These are phyloP conservation scores for Hyphopichia fennica DNA, from an alignment of 1,139 yeast species.

Conservation along the genomic window DNA sequence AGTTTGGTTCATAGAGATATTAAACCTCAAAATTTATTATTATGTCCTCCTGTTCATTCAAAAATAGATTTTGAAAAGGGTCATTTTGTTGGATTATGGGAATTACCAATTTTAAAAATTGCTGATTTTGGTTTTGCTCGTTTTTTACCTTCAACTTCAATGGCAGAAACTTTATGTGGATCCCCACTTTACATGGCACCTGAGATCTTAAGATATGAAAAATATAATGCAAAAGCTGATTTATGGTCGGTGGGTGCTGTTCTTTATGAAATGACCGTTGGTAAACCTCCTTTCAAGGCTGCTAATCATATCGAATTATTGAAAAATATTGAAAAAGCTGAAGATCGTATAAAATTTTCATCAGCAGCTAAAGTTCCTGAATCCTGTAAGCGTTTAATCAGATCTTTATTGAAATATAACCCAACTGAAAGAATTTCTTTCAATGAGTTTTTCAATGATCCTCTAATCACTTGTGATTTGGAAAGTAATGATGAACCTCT, in stretches of 20 bases:
- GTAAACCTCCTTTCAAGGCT: constrained; percentile 94
- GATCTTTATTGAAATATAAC: constrained; percentile 74
- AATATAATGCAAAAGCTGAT: constrained; percentile 95
- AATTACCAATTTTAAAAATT: constrained; percentile 83
- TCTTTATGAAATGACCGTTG: constrained; percentile 89
- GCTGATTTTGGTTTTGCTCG: constrained; percentile 99
- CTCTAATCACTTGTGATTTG: constrained; percentile 49
- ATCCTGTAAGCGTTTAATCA: constrained; percentile 67
- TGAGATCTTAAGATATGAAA: constrained; percentile 89
- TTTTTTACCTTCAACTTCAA: constrained; percentile 83
- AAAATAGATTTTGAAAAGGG: constrained; percentile 54
- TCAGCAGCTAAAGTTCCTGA: constrained; percentile 56
- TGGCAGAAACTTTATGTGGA: constrained; percentile 97
- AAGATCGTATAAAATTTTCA: constrained; percentile 78
- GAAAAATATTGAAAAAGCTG: constrained; percentile 77
- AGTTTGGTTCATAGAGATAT: constrained; percentile 92
- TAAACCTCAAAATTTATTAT: constrained; percentile 86
- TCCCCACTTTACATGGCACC: constrained; percentile 98
- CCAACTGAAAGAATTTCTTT: constrained; percentile 89
- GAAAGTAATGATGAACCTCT: constrained; percentile 54
- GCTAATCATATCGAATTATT: constrained; percentile 86
- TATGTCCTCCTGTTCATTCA: constrained; percentile 73
- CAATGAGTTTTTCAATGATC: constrained; percentile 76
- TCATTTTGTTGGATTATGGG: constrained; percentile 78
- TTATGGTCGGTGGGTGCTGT: constrained; percentile 98